Base-by-base conservation (phyloP, 169 alveolate species). In the Sarcocystis neurona region DNA sequence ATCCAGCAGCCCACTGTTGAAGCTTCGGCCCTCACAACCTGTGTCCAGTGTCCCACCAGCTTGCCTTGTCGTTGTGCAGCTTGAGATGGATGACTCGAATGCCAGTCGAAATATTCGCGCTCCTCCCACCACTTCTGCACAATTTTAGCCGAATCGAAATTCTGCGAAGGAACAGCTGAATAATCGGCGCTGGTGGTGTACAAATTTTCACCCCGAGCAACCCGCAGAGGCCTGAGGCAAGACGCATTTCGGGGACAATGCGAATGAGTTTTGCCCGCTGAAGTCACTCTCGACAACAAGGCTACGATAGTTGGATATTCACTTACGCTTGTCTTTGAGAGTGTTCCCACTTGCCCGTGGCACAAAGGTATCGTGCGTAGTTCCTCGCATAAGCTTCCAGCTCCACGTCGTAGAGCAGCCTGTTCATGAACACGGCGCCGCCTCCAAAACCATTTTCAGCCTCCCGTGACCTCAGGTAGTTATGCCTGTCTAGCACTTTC, bases 101-200 rank as follows among this genome's bases (percentile, higher is more conserved):
- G 85, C 94, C 94, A 92, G 68, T 92, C 90, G 79, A 92, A 92
- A 74, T 92, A 89, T 23, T 92, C 86, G 34, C 94, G 68, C 58
- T 92, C 94, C n/a, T 92, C 94, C 94, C 94, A 92, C 94, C 94
- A 92, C 50, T 92, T 92, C 50, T 92, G 85, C 32, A 92, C 94
- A 37, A 92, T 91, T 53, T 44, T 79, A 43, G 94, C 79, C 41
- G 94, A 89, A 72, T 92, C 94, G 89, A 91, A 92, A 46, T 58
- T 60, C 63, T 30, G 10, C 50, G 93, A 87, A n/a, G 92, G 84
- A 23, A 56, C 56, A 47, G 77, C 70, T 0, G 93, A 87, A 39
- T 89, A 91, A 32, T 92, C 94, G 27, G 90, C 37, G 27, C 92
- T 92, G 79, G 86, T 92, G 48, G 92, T 90, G 75, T 92, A 92